phyloP scores from a whole-genome alignment of 176 grass and related monocot genomes.

The Musa itinerans region DNA sequence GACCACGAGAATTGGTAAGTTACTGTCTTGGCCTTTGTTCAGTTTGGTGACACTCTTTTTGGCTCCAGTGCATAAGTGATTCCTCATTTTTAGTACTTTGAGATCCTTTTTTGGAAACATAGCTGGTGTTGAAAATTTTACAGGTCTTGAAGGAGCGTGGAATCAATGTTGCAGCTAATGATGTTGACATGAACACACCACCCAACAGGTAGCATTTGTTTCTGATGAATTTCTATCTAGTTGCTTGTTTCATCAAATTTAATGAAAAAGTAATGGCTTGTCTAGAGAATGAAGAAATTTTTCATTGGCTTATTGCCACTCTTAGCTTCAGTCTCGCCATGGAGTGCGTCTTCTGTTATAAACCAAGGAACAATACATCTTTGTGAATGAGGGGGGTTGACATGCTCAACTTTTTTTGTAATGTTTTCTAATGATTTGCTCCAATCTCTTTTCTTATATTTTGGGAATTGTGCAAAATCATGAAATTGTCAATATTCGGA shows the following conservation, averaged over 20 bases:
- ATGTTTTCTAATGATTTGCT: too few species aligned
- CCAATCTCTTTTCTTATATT: too few species aligned
- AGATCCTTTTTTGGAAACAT: not conserved
- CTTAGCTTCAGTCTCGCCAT: not conserved
- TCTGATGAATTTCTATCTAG: not conserved
- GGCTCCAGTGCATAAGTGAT: too few species aligned
- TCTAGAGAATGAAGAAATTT: not conserved
- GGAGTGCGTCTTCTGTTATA: not conserved
- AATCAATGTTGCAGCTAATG: constrained; percentile 46
- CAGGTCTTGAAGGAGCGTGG: constrained; percentile 95
- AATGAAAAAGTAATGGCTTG: not conserved
- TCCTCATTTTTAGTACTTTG: constrained; percentile 12
- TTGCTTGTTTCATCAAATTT: constrained; percentile 3
- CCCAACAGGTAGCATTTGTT: constrained; percentile 41
- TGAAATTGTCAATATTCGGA: not conserved
- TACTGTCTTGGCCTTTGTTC: constrained; percentile 1
- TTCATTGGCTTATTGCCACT: not conserved
- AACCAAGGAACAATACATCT: not conserved
- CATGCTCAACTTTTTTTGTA: not conserved
- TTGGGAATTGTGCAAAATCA: not conserved
- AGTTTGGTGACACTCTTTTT: not conserved
- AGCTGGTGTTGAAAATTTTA: not conserved
- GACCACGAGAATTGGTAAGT: constrained; percentile 76
- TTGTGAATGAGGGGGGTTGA: not conserved
- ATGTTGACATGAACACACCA: constrained; percentile 54